These are phyloP conservation scores for Scedosporium minutisporum DNA, from an alignment of 2,329 filamentous ascomycete species.

Conservation along the genomic window DNA sequence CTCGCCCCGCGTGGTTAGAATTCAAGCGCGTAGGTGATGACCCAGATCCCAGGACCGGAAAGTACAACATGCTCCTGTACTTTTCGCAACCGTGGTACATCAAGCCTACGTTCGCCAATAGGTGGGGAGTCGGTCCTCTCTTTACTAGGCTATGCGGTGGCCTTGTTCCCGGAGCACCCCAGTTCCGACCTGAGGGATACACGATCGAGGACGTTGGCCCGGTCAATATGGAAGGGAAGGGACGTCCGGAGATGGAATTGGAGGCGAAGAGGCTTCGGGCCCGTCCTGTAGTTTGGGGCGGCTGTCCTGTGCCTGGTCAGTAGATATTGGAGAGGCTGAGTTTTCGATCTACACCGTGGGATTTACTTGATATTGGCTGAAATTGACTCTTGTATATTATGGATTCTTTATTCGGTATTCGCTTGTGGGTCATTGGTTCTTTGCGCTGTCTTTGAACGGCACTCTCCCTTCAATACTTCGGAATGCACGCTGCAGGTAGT, in stretches of 20 bases:
- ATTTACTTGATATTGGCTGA: not conserved
- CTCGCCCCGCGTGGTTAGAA: slow-evolving; percentile 31
- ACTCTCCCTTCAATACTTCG: too few species aligned
- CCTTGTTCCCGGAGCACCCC: slow-evolving; percentile 35
- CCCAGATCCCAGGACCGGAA: slow-evolving; percentile 29
- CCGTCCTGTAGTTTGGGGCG: not conserved
- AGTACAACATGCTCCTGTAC: slow-evolving; percentile 30
- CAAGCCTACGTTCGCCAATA: slow-evolving; percentile 35
- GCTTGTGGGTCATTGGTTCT: too few species aligned
- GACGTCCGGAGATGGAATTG: slow-evolving; percentile 10
- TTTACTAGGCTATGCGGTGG: slow-evolving; percentile 32
- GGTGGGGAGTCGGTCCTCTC: slow-evolving; percentile 36
- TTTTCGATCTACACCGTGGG: not conserved
- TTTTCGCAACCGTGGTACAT: slow-evolving; percentile 44
- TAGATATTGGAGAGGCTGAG: not conserved
- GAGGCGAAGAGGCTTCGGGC: not conserved
- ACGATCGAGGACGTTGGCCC: slow-evolving; percentile 20
- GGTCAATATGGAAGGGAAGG: slow-evolving; percentile 13
- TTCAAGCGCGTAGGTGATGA: slow-evolving; percentile 22
- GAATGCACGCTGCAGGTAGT: too few species aligned
- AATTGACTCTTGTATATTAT: not conserved
- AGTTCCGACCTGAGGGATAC: slow-evolving; percentile 38
- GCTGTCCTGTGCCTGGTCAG: not conserved
- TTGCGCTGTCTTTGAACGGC: too few species aligned
- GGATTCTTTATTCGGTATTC: too few species aligned